Percentiles rank a stretch among this genome's conserved stretches.
phyloP scores from a whole-genome alignment of 192 early-diverging fungal species.

The Coemansia furcata region DNA sequence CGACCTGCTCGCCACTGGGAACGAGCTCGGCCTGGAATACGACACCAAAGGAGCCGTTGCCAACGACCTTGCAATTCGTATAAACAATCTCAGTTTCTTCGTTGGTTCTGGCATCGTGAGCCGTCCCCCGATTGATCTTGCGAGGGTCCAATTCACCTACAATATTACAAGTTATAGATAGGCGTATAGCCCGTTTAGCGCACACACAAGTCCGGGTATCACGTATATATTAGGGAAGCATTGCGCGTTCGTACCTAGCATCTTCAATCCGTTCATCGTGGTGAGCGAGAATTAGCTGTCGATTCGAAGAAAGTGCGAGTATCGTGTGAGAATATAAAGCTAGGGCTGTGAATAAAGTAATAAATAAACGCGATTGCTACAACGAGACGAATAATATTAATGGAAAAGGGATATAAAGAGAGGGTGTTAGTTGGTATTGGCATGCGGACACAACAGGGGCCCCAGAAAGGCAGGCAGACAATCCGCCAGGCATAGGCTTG shows the following conservation, averaged over 20 bases:
- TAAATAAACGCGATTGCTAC: constrained; percentile 19
- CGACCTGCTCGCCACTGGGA: constrained; percentile 75
- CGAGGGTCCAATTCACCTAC: constrained; percentile 57
- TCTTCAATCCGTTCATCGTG: constrained; percentile 51
- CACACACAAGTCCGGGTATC: background rate
- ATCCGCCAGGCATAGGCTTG: background rate
- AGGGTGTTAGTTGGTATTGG: background rate
- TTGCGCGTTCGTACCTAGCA: constrained; percentile 39
- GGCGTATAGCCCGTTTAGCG: background rate
- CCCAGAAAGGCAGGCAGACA: background rate
- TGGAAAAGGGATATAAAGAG: background rate
- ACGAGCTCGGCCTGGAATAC: constrained; percentile 93
- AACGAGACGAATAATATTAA: background rate
- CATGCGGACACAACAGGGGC: background rate
- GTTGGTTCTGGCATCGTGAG: constrained; percentile 84
- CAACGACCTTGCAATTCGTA: constrained; percentile 89
- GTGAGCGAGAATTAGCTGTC: constrained; percentile 7
- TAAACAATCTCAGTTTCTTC: constrained; percentile 85
- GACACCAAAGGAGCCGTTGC: constrained; percentile 98
- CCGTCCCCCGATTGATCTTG: constrained; percentile 72
- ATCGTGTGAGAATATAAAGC: background rate
- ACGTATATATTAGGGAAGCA: background rate
- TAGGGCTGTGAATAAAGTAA: background rate
- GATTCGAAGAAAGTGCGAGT: background rate
- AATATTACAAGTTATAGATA: background rate